Conservation (phyloP, 225 moss, liverwort and hornwort genomes). For the Rhytidiadelphus loreus region DNA sequence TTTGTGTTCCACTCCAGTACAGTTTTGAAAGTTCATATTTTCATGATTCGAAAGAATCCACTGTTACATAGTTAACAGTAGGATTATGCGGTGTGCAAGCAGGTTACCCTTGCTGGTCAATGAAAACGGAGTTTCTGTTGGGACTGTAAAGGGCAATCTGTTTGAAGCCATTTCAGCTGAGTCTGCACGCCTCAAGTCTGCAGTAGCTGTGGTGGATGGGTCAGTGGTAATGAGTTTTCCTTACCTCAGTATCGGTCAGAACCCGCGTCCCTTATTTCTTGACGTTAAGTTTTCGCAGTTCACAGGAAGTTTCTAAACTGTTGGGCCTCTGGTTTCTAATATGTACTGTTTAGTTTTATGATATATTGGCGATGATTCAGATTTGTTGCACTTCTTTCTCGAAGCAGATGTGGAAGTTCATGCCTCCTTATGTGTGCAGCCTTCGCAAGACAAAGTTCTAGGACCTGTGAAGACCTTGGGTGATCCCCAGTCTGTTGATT, state of each 20-base stretch:
- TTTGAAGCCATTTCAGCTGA: constrained; percentile 61
- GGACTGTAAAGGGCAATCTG: constrained; percentile 43
- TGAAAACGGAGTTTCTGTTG: constrained; percentile 1
- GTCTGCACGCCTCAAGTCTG: constrained; percentile 46
- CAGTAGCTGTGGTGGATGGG: constrained; percentile 67
- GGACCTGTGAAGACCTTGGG: constrained; percentile 42
- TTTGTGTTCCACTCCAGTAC: background rate
- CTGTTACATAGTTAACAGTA: background rate
- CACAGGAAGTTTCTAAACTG: background rate
- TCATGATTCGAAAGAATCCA: background rate
- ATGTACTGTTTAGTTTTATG: background rate
- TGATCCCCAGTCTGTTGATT: constrained; percentile 43
- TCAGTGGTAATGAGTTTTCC: constrained; percentile 35
- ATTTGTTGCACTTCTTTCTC: background rate
- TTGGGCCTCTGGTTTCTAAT: background rate
- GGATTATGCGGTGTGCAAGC: background rate
- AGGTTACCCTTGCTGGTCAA: constrained; percentile 52
- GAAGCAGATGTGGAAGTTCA: background rate
- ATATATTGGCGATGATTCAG: background rate
- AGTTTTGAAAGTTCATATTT: background rate
- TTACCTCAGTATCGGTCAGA: background rate
- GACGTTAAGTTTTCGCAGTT: background rate
- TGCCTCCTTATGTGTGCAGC: constrained; percentile 12
- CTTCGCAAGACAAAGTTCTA: constrained; percentile 31
- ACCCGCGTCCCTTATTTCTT: background rate